Conservation (phyloP, 257 asterid genomes). For the Jacaranda mimosifolia region DNA sequence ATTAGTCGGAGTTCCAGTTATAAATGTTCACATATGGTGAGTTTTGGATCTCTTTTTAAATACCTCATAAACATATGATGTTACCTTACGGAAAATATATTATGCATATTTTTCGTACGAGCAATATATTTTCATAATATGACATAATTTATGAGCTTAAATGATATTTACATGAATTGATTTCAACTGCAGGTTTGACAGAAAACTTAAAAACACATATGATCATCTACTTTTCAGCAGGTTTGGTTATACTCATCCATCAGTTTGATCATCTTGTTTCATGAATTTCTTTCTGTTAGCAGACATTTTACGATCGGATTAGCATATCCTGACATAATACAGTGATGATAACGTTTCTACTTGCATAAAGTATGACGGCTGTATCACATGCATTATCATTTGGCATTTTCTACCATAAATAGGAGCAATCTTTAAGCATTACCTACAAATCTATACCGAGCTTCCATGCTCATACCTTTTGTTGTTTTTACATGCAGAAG, state of each 20-base stretch:
- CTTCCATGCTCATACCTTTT: slow-evolving; percentile 24
- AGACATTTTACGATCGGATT: neutral
- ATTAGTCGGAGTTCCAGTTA: slow-evolving; percentile 95
- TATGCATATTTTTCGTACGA: neutral
- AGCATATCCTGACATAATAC: neutral
- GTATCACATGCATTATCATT: too few relatives aligned
- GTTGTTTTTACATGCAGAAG: slow-evolving; percentile 69
- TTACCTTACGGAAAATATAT: neutral
- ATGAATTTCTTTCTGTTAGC: slow-evolving; percentile 1
- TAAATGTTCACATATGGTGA: slow-evolving; percentile 92
- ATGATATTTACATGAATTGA: slow-evolving; percentile 21
- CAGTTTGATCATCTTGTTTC: slow-evolving; percentile 11
- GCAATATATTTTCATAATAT: neutral
- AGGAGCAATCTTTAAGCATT: too few relatives aligned
- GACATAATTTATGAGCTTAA: neutral
- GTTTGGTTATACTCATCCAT: slow-evolving; percentile 39
- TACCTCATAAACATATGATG: neutral
- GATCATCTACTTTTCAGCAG: slow-evolving; percentile 98
- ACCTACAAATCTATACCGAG: neutral
- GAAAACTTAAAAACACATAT: slow-evolving; percentile 87
- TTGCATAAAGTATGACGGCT: too few relatives aligned
- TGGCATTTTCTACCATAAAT: too few relatives aligned
- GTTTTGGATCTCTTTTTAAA: slow-evolving; percentile 27
- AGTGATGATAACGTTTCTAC: neutral
- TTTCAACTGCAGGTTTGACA: slow-evolving; percentile 84